phyloP scores from a whole-genome alignment of 2,329 filamentous ascomycete species.

The Aspergillus proliferans region DNA sequence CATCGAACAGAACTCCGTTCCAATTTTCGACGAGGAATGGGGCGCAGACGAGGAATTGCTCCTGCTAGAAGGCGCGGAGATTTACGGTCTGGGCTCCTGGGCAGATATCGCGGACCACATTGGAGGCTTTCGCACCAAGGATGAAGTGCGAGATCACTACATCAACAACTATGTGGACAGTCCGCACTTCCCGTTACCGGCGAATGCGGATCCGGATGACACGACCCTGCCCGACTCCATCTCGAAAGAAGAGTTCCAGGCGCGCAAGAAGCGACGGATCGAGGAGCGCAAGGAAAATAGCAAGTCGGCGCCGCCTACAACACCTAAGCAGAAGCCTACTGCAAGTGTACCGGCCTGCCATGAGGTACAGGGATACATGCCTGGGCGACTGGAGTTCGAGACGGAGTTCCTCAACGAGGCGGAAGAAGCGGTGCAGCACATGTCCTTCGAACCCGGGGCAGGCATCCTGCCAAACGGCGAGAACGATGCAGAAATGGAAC shows the following conservation, averaged over 20 bases:
- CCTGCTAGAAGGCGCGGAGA: conserved; percentile 87
- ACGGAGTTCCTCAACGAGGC: conserved; percentile 97
- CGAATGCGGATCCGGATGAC: conserved; percentile 76
- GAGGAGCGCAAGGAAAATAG: conserved; percentile 83
- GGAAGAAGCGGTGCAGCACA: conserved; percentile 94
- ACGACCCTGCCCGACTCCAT: conserved; percentile 71
- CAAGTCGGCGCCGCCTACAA: conserved; percentile 73
- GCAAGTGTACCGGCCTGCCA: conserved; percentile 93
- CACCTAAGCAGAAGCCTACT: conserved; percentile 91
- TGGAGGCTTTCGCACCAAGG: conserved; percentile 86
- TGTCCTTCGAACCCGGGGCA: conserved; percentile 96
- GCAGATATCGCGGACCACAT: conserved; percentile 98
- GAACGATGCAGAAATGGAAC: conserved; percentile 89
- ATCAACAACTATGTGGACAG: conserved; percentile 81
- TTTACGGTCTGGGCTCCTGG: conserved; percentile 94
- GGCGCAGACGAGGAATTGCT: conserved; percentile 95
- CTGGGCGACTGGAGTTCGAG: conserved; percentile 92
- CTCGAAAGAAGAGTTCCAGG: conserved; percentile 86
- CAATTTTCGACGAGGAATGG: conserved; percentile 92
- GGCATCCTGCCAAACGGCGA: conserved; percentile 84
- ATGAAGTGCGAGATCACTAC: conserved; percentile 94
- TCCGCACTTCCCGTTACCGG: conserved; percentile 75
- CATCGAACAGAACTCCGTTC: conserved; percentile 97
- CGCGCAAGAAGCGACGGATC: conserved; percentile 85
- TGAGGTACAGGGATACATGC: conserved; percentile 98